Conservation (phyloP, 208 protist genomes). For the Leptomonas pyrrhocoris region DNA sequence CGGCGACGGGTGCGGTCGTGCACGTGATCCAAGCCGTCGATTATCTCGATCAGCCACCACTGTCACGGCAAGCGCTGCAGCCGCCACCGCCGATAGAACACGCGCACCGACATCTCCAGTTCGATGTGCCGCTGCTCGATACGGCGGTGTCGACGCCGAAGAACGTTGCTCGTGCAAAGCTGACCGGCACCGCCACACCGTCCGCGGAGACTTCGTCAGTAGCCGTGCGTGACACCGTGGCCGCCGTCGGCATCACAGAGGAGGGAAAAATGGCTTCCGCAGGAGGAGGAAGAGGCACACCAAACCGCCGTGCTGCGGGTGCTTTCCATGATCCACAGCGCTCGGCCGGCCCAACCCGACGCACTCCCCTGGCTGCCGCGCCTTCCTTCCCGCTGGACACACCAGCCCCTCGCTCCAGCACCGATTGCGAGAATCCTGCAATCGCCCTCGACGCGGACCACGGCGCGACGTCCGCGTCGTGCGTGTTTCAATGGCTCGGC, state of each 20-base stretch:
- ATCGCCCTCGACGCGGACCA: neutral
- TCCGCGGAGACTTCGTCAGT: neutral
- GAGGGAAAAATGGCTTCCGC: neutral
- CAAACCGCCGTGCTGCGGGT: neutral
- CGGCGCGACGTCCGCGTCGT: neutral
- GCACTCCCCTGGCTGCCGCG: neutral
- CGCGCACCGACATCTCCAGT: neutral
- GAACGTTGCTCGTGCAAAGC: neutral
- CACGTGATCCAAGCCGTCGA: neutral
- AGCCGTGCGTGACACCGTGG: slow-evolving; percentile 1
- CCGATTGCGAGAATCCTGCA: neutral
- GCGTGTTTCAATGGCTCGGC: slow-evolving; percentile 10
- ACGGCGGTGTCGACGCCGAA: neutral
- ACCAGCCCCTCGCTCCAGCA: neutral
- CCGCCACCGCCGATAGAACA: neutral
- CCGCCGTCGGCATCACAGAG: neutral
- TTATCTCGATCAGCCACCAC: neutral
- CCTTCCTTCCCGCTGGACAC: neutral
- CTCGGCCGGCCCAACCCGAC: neutral
- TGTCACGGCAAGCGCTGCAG: neutral
- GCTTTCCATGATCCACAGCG: no score
- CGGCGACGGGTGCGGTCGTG: neutral
- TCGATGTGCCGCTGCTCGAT: neutral
- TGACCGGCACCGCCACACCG: neutral
- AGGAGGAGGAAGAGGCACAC: neutral